Evolutionary conservation across 2,329 filamentous ascomycete genomes (phyloP).

Genomic region (Passalora sequoiae): DNA sequence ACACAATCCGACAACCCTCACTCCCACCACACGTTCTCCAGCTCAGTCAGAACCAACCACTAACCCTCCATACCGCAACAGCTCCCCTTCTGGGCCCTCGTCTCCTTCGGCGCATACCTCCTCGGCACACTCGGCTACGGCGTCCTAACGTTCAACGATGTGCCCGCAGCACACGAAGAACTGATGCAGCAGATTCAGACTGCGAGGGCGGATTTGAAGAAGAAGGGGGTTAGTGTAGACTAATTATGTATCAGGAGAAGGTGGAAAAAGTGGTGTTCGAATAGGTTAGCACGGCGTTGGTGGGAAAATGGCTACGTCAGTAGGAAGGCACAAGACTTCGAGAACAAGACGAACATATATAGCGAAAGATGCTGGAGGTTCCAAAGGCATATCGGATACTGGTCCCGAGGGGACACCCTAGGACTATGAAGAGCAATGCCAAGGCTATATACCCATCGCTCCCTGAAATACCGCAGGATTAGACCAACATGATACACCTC

Average conservation of each 20-base stretch:
- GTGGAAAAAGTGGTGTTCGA: not conserved
- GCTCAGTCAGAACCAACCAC: not conserved
- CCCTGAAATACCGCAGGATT: no score
- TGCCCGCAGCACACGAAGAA: constrained; percentile 83
- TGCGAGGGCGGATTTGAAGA: constrained; percentile 68
- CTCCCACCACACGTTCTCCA: not conserved
- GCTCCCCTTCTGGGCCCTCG: constrained; percentile 89
- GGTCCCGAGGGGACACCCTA: no score
- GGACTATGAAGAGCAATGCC: constrained; percentile 1
- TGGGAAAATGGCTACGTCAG: no score
- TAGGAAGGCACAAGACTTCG: no score
- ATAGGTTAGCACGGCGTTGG: no score
- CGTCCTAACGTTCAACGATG: constrained; percentile 94
- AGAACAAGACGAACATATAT: no score
- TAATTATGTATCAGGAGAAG: constrained; percentile 36
- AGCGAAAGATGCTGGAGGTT: no score
- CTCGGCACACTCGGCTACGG: constrained; percentile 88
- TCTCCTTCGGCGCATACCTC: constrained; percentile 86
- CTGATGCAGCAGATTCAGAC: constrained; percentile 77
- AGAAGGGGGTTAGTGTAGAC: constrained; percentile 73
- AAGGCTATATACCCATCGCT: constrained; percentile 1
- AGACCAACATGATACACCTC: no score
- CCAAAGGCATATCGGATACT: no score
- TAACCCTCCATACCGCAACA: constrained; percentile 36
- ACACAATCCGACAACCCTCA: not conserved